Base-by-base conservation (phyloP, 75 land plant genomes). In the Adiantum capillusveneris region DNA sequence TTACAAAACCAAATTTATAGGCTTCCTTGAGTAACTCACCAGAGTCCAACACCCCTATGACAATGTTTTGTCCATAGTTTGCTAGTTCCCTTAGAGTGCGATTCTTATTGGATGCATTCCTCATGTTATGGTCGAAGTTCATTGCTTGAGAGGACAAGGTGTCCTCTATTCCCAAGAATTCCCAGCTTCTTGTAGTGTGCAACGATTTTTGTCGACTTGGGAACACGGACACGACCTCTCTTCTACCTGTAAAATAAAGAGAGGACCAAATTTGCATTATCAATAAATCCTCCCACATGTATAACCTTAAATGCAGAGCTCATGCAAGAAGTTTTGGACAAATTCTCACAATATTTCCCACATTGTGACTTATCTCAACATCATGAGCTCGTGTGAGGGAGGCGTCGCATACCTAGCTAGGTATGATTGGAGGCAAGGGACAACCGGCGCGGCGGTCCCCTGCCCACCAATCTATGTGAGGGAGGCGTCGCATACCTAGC, bases 141-240 rank as follows among this genome's bases (percentile, higher is more conserved):
- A 1, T 18, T 28, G 53, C 41, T 34, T 34, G 37, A 45, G 30
- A 6, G 1, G 44, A 3, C 6, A 52, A 25, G 11, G 53, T 42
- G 21, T 69, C 67, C 16, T 55, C 71, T 12, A 81, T 24, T 7
- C 83, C 85, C n/a, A 80, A 29, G 54, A 87, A 90, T 29, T 76
- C 78, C 93, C 93, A 87, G 1, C 93, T 79, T 73, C 82, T 82
- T 11, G 93, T 90, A 0, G 93, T 88, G 11, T 84, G 83, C 48
- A 74, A 25, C 42, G 51, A 63, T 14, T 45, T 65, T 16, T 67
- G 70, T 25, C 57, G 31, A 62, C 79, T 87, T 29, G 52, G 71
- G 55, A 72, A 67, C 16, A 75, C 85, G 1, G 82, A 71, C 0
- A 84, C 73, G 56, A 90, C 88, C 24, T 69, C 88, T 16, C 68